Conservation (phyloP, 805 yeast species). For the Ogataea allantospora region DNA sequence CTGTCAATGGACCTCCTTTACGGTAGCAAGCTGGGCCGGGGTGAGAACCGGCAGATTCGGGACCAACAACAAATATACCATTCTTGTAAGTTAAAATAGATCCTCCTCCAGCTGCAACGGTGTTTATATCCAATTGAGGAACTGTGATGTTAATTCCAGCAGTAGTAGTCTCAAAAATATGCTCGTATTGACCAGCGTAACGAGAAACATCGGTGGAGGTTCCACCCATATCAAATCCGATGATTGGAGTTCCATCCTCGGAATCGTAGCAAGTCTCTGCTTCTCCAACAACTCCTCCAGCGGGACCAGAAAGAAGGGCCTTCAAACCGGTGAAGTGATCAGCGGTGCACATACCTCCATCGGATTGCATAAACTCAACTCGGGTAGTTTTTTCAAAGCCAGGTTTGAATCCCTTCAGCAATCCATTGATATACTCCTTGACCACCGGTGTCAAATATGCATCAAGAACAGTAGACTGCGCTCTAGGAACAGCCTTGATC, state of each 20-base stretch:
- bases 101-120: constrained; percentile 12
- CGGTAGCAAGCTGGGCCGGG: constrained; percentile 11
- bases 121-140: constrained; percentile 34
- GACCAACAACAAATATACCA: constrained; percentile 8
- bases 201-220: constrained; percentile 40
- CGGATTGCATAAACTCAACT: constrained; percentile 57
- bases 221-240: constrained; percentile 41
- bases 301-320: constrained; percentile 58
- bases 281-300: constrained; percentile 61
- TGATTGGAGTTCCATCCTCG: constrained; percentile 23
- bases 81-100: constrained; percentile 7
- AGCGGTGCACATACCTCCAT: constrained; percentile 56
- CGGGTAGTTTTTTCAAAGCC: constrained; percentile 34
- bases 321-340: constrained; percentile 51
- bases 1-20: constrained; percentile 10
- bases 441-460: constrained; percentile 46
- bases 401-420: constrained; percentile 33
- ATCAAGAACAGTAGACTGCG: constrained; percentile 42
- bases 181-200: constrained; percentile 31
- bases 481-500: constrained; percentile 40
- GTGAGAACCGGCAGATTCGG: constrained; percentile 10
- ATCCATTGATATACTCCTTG: constrained; percentile 37
- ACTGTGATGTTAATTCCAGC: constrained; percentile 37
- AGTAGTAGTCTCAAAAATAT: constrained; percentile 32
- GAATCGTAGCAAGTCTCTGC: constrained; percentile 50